Conservation (phyloP, 805 yeast genomes). For the Starmerella roubikii region DNA sequence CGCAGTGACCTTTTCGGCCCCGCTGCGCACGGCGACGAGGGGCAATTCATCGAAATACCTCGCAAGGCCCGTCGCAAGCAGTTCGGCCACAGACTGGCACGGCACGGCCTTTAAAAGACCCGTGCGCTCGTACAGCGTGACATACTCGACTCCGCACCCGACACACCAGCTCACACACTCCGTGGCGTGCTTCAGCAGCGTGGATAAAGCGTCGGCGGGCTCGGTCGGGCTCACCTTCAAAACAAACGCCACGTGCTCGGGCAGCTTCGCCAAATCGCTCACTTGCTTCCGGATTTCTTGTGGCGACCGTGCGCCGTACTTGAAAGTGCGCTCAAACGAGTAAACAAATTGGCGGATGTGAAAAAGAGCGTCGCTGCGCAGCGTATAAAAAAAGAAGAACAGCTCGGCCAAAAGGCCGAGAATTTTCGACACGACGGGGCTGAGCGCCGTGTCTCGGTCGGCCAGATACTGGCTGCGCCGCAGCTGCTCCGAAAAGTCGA, state of each 20-base stretch:
- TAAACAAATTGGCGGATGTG: conserved; percentile 11
- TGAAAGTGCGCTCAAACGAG: conserved; percentile 8
- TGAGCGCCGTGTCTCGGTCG: background rate
- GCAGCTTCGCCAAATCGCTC: conserved; percentile 43
- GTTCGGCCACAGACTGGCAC: conserved; percentile 34
- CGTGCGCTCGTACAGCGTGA: conserved; percentile 66
- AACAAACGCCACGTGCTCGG: conserved; percentile 63
- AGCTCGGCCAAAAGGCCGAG: conserved; percentile 1
- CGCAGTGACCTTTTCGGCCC: background rate
- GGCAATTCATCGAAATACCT: conserved; percentile 48
- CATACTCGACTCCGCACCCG: conserved; percentile 66
- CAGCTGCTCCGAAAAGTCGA: conserved; percentile 1
- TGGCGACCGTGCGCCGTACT: conserved; percentile 39
- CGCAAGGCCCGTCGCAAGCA: conserved; percentile 45
- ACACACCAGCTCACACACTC: conserved; percentile 69
- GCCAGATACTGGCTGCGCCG: background rate
- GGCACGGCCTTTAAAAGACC: conserved; percentile 43
- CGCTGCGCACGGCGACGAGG: conserved; percentile 8
- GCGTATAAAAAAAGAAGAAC: background rate
- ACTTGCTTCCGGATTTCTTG: conserved; percentile 73
- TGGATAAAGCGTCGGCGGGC: conserved; percentile 24
- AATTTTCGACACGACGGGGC: background rate
- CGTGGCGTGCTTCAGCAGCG: conserved; percentile 37
- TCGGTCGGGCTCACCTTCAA: conserved; percentile 24
- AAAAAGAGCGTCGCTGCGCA: background rate